Percentiles rank a stretch among this genome's conserved stretches.
phyloP scores from a whole-genome alignment of 2,329 filamentous ascomycete genomes.

The Colletotrichum cereale region DNA sequence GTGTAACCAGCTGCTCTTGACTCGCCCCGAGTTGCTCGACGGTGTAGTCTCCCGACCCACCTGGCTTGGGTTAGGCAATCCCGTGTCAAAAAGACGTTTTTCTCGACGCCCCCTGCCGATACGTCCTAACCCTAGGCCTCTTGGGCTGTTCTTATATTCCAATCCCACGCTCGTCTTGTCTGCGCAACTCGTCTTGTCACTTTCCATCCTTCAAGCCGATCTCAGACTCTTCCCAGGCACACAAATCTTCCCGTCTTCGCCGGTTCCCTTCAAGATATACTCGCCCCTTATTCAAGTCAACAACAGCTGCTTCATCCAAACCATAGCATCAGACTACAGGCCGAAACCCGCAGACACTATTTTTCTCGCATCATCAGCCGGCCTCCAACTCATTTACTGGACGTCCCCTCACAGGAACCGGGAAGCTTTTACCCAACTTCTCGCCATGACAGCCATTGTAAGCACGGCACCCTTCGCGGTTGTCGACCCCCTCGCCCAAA shows the following conservation, averaged over 20 bases:
- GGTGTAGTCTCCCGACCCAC: slow-evolving; percentile 39
- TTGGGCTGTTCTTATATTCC: slow-evolving; percentile 24
- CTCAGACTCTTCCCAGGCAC: neutral
- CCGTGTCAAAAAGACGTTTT: slow-evolving; percentile 41
- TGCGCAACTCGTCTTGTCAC: neutral
- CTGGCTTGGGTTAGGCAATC: slow-evolving; percentile 41
- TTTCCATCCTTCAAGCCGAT: neutral
- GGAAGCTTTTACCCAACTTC: too few species aligned
- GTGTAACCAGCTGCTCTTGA: slow-evolving; percentile 39
- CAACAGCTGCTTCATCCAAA: neutral
- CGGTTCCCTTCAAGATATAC: too few species aligned
- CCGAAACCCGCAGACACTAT: too few species aligned
- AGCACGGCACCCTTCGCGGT: slow-evolving; percentile 28
- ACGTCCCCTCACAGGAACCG: neutral
- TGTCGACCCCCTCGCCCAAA: slow-evolving; percentile 23
- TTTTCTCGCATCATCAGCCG: neutral
- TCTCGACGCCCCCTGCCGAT: slow-evolving; percentile 27
- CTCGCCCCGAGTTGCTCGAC: slow-evolving; percentile 37
- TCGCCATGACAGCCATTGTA: slow-evolving; percentile 24
- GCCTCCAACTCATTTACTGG: neutral
- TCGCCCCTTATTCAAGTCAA: neutral
- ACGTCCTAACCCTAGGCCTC: slow-evolving; percentile 24
- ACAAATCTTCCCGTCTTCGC: neutral
- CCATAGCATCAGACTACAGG: neutral
- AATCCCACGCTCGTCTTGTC: slow-evolving; percentile 2